Evolutionary conservation across 2,329 filamentous ascomycete species (phyloP), one percentile per base, ranked within the genome.

Genomic region (Epichloe sylvatica): DNA sequence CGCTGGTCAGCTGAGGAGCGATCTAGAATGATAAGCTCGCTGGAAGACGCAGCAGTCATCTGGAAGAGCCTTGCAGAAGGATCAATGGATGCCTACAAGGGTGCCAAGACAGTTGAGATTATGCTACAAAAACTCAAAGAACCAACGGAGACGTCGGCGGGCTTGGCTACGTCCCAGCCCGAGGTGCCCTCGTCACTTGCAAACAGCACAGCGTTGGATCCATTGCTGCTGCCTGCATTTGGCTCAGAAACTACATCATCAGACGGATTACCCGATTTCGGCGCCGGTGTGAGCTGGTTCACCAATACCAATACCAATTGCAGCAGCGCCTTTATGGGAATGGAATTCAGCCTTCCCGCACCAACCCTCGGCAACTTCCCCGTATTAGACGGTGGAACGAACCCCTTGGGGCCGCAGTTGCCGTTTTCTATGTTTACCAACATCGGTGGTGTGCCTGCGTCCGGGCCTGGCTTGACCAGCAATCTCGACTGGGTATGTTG

Each of bases 51-150:
- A 8, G 77, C 79, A 43, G 72, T 76, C 17, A 92, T 97, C 50
- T 97, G 90, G 89, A 81, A 84, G 45, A 80, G 79, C 9, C 72
- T 89, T 11, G 78, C 81, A 3, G 83, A 92, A 49, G 74, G 81
- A 23, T 92, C 85, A 1, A 84, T 96, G 69, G 91, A 97, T 57
- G 88, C 90, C 0, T 90, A 83, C 69, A 97, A 97, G 68, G 91
- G 88, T 1, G 80, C 80, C 39, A 80, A 80, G 40, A 76, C 91
- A 23, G 71, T 97, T n/a, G 81, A 81, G 21, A 81, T 96, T 47
- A 89, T 97, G 78, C 69, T 97, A 42, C 75, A 81, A 34, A 92
- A 92, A 64, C 74, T 96, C 49, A 82, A 60, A 52, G 52, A 61
- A 37, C 59, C 63, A 3, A 30, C 46, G 9, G 46, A 53, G 12